Evolutionary conservation across 1,284 basidiomycete genomes (phyloP).

Genomic region (Bjerkandera adusta): DNA sequence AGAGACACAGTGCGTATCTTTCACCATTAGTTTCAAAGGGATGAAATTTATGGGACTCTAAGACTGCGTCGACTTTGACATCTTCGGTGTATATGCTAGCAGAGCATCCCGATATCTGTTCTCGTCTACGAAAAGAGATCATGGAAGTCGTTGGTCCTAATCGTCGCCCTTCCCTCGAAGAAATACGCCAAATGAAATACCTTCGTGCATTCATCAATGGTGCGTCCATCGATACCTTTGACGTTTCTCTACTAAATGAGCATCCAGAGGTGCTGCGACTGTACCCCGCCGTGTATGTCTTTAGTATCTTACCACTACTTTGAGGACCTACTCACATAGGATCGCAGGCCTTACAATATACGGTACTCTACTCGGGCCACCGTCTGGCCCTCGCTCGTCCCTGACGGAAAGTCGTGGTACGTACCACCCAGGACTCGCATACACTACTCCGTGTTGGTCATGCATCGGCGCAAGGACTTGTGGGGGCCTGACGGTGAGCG

Average conservation of each 20-base stretch:
- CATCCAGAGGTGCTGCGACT: slow-evolving; percentile 53
- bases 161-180: slow-evolving; percentile 34
- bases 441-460: slow-evolving; percentile 56
- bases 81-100: slow-evolving; percentile 38
- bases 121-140: slow-evolving; percentile 37
- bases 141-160: slow-evolving; percentile 30
- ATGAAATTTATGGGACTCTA: not conserved
- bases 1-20: slow-evolving; percentile 31
- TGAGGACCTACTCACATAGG: not conserved
- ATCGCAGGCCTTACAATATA: not conserved
- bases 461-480: slow-evolving; percentile 60
- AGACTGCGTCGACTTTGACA: slow-evolving; percentile 37
- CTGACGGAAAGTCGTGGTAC: slow-evolving; percentile 21
- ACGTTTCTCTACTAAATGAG: slow-evolving; percentile 2
- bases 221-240: slow-evolving; percentile 4
- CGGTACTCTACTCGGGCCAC: slow-evolving; percentile 21
- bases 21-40: too few species aligned
- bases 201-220: slow-evolving; percentile 40
- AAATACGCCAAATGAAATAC: slow-evolving; percentile 40
- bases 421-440: too few species aligned
- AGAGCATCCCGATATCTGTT: slow-evolving; percentile 33
- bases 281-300: slow-evolving; percentile 55
- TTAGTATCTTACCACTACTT: not conserved
- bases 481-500: slow-evolving; percentile 63
- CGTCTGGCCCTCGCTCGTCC: slow-evolving; percentile 20